phyloP scores from a whole-genome alignment of 441 rosid genomes.

The Manihot esculenta region DNA sequence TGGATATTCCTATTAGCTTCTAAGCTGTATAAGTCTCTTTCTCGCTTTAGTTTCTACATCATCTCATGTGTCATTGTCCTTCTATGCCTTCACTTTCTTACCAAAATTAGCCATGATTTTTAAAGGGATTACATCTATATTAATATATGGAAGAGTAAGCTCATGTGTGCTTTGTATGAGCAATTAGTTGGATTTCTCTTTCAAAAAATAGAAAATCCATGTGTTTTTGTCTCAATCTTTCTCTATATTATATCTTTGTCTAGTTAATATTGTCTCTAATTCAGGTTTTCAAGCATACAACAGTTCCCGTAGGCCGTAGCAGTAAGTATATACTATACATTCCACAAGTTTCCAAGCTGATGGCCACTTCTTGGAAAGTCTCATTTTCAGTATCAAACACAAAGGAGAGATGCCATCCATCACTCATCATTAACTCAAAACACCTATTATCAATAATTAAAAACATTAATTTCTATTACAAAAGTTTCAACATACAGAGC shows the following conservation, averaged over 20 bases:
- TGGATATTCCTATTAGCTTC: too few species aligned
- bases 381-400: too few species aligned
- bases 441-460: too few species aligned
- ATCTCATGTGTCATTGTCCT: not conserved
- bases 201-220: not conserved
- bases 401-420: too few species aligned
- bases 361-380: not conserved
- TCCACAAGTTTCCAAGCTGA: too few species aligned
- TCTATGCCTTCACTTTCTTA: not conserved
- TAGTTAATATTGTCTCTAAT: not conserved
- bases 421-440: too few species aligned
- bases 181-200: slow-evolving; percentile 7
- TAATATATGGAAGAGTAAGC: too few species aligned
- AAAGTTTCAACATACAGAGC: too few species aligned
- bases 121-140: not conserved
- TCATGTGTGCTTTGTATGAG: too few species aligned
- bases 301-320: not conserved
- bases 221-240: not conserved
- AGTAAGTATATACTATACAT: not conserved
- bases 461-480: too few species aligned
- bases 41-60: not conserved
- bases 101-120: not conserved
- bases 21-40: too few species aligned
- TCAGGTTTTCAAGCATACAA: not conserved
- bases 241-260: not conserved